Base-by-base conservation (phyloP, 129 eudicot genomes). In the Artemisia tridentata region DNA sequence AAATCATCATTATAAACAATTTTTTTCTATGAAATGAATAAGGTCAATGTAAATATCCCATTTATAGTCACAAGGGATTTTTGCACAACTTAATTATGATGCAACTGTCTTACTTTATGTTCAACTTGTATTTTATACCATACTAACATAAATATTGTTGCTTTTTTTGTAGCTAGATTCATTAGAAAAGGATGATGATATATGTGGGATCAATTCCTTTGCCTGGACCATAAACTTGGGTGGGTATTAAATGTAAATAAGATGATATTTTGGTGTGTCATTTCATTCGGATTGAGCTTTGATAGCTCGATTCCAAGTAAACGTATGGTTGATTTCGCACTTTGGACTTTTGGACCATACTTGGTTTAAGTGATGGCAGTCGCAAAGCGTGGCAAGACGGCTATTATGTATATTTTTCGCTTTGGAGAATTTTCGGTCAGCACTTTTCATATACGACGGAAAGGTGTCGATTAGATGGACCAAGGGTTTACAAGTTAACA, bases 241-340 rank as follows among this genome's bases (percentile, higher is more conserved):
- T 76, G 49, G 80, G 71, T 69, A 23, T 62, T 51, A 29, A 62
- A 61, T 51, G 59, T 19, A 41, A 77, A 77, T 13, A 0, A 20
- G 38, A 25, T 69, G 76, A 77, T 77, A 51, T 77, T 62, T 72
- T 77, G 52, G 76, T 53, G 75, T 69, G 65, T 69, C 75, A 52
- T 64, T 52, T 45, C 2, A 65, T 3, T 74, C 49, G 38, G 75
- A 21, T 61, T 68, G 56, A 60, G 49, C 12, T 11, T 52, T 31
- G 69, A 62, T 31, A 69, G 7, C 31, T 56, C 25, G 63, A 20
- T 47, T 18, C 16, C 17, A 63, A 41, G 70, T 38, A 75, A 17
- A 31, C 54, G 63, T 68, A 69, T 61, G 80, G 75, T 62, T 64
- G 65, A 63, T 69, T 77, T 69, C 62, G 72, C 48, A 7, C 57